These are phyloP conservation scores for Rhizopus microsporus DNA, from an alignment of 371 early-diverging fungal species.

Conservation along the genomic window DNA sequence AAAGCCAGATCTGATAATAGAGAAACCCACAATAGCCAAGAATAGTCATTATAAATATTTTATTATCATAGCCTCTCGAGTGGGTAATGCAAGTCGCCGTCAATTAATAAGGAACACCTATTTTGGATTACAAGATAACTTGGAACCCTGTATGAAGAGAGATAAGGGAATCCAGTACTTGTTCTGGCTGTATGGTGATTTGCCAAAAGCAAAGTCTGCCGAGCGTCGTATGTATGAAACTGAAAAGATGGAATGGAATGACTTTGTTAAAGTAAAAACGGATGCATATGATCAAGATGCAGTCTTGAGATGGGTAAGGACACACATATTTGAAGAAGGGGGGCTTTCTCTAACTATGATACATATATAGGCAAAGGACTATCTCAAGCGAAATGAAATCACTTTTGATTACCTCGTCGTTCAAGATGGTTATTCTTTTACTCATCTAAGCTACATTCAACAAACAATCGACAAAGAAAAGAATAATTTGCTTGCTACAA, in stretches of 20 bases:
- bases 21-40: neutral
- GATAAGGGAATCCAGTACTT: slow-evolving; percentile 48
- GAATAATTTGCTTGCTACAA: slow-evolving; percentile 9
- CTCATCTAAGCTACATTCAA: slow-evolving; percentile 28
- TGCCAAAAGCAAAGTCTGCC: slow-evolving; percentile 26
- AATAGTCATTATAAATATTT: slow-evolving; percentile 43
- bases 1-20: neutral
- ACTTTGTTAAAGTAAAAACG: slow-evolving; percentile 30
- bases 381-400: slow-evolving; percentile 22
- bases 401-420: slow-evolving; percentile 43
- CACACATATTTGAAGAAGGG: neutral
- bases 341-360: neutral
- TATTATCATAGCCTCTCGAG: slow-evolving; percentile 53
- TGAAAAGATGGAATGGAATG: slow-evolving; percentile 61
- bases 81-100: slow-evolving; percentile 43
- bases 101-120: slow-evolving; percentile 52
- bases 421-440: slow-evolving; percentile 39
- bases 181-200: slow-evolving; percentile 55
- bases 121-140: slow-evolving; percentile 54
- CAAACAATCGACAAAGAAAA: slow-evolving; percentile 20
- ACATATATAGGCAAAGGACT: slow-evolving; percentile 15
- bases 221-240: slow-evolving; percentile 47
- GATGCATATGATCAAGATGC: slow-evolving; percentile 34
- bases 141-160: slow-evolving; percentile 55
- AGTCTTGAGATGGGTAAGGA: slow-evolving; percentile 40